Evolutionary conservation across 2,329 filamentous ascomycete genomes (phyloP).

Genomic region (Karstenula rhodostoma): DNA sequence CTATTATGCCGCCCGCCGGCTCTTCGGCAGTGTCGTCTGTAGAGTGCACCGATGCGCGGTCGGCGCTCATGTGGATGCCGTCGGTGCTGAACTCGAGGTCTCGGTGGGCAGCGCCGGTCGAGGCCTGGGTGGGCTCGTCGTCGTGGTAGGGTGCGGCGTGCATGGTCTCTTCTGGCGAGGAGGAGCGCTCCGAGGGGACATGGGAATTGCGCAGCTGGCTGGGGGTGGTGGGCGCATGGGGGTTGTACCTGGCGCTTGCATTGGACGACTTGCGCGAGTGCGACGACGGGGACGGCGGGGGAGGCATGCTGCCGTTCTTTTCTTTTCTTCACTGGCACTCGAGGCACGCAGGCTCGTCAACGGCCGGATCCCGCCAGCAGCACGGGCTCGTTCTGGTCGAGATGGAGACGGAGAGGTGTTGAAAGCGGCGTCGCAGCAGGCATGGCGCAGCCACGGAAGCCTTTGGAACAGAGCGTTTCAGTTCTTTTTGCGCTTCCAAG

Average conservation of each 20-base stretch:
- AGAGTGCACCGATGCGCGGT: conserved; percentile 41
- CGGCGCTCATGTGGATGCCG: conserved; percentile 45
- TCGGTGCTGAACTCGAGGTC: conserved; percentile 35
- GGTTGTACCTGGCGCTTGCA: conserved; percentile 35
- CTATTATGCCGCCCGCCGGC: conserved; percentile 28
- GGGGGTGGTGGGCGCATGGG: conserved; percentile 47
- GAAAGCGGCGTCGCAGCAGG: neutral
- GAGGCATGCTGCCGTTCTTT: conserved; percentile 28
- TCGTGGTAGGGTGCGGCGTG: conserved; percentile 33
- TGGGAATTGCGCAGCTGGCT: conserved; percentile 54
- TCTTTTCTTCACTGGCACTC: neutral
- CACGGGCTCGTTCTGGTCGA: conserved; percentile 19
- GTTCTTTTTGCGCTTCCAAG: conserved; percentile 1
- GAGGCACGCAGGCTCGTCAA: conserved; percentile 14
- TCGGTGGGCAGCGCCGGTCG: conserved; percentile 21
- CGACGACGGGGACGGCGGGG: conserved; percentile 17
- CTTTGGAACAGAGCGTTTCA: neutral
- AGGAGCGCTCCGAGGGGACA: conserved; percentile 51
- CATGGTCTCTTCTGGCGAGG: conserved; percentile 53
- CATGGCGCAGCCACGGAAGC: neutral
- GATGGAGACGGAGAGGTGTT: conserved; percentile 14
- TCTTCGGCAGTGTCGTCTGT: conserved; percentile 30
- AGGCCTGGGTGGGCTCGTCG: conserved; percentile 28
- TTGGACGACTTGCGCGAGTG: conserved; percentile 45
- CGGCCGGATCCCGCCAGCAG: conserved; percentile 27